These are phyloP conservation scores for Aethionema arabicum DNA, from an alignment of 345 rosid genomes.

Conservation along the genomic window DNA sequence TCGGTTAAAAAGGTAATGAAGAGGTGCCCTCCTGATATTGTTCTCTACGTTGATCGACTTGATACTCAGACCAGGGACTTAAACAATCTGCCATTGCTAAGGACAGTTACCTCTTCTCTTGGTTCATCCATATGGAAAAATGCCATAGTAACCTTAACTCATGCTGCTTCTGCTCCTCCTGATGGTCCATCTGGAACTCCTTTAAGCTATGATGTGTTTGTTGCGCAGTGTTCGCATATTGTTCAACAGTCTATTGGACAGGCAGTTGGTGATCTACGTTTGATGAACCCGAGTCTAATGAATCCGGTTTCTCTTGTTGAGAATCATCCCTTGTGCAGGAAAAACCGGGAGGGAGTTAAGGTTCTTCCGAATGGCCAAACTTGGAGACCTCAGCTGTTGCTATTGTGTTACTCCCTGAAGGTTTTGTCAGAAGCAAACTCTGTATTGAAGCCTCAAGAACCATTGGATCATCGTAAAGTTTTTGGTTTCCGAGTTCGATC, in stretches of 20 bases:
- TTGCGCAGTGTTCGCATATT: conserved; percentile 87
- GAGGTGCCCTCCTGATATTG: conserved; percentile 78
- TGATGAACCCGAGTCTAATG: conserved; percentile 90
- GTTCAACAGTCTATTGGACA: conserved; percentile 94
- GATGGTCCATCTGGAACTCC: conserved; percentile 93
- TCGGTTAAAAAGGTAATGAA: conserved; percentile 64
- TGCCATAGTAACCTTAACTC: conserved; percentile 85
- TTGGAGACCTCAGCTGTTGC: conserved; percentile 82
- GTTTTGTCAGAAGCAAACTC: conserved; percentile 78
- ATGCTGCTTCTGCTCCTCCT: conserved; percentile 96
- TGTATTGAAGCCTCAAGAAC: conserved; percentile 75
- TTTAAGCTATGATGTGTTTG: conserved; percentile 82
- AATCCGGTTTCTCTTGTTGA: conserved; percentile 90
- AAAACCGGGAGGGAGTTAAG: conserved; percentile 83
- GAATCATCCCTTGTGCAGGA: conserved; percentile 83
- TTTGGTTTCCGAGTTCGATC: conserved; percentile 86
- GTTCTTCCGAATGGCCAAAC: conserved; percentile 89
- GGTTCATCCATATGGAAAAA: conserved; percentile 87
- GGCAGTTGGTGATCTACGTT: conserved; percentile 84
- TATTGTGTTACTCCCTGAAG: conserved; percentile 82
- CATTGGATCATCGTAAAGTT: conserved; percentile 72
- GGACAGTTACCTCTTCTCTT: conserved; percentile 59
- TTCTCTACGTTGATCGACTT: conserved; percentile 83
- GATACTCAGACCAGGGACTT: conserved; percentile 83
- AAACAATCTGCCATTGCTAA: conserved; percentile 78